Percentiles rank a stretch among this genome's conserved stretches.
Conservation (phyloP, 768 basidiomycete species). For the Cyclocybe aegerita region DNA sequence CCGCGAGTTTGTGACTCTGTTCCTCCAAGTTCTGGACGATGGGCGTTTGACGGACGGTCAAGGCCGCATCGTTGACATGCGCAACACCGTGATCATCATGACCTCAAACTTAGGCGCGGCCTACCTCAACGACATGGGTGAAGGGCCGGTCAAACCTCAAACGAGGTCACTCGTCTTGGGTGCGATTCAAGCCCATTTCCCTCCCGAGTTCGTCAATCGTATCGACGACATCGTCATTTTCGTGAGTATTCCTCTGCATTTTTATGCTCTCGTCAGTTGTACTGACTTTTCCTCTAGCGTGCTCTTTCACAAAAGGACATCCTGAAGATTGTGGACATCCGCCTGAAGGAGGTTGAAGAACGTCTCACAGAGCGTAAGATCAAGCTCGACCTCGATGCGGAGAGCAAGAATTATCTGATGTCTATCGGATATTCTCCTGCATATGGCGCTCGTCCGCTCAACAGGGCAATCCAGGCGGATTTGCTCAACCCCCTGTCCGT, state of each 20-base stretch:
- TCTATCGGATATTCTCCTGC: conserved; percentile 76
- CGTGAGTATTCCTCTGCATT: conserved; percentile 37
- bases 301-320: conserved; percentile 76
- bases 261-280: conserved; percentile 22
- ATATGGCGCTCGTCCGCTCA: conserved; percentile 92
- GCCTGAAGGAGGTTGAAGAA: conserved; percentile 81
- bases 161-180: conserved; percentile 72
- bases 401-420: conserved; percentile 72
- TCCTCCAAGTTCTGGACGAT: conserved; percentile 85
- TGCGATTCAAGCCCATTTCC: conserved; percentile 82
- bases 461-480: conserved; percentile 88
- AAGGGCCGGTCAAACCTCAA: conserved; percentile 62
- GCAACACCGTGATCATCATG: conserved; percentile 93
- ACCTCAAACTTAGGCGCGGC: conserved; percentile 88
- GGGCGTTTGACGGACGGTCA: conserved; percentile 91
- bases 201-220: conserved; percentile 90
- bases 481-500: conserved; percentile 89
- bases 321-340: conserved; percentile 84
- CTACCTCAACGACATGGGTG: conserved; percentile 72
- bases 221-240: conserved; percentile 87
- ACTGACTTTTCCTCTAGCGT: conserved; percentile 48
- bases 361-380: conserved; percentile 83
- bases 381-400: conserved; percentile 71
- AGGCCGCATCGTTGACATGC: conserved; percentile 85
- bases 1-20: conserved; percentile 54